phyloP scores from a whole-genome alignment of 495 filamentous ascomycete genomes.

The Aspergillus campestris region DNA sequence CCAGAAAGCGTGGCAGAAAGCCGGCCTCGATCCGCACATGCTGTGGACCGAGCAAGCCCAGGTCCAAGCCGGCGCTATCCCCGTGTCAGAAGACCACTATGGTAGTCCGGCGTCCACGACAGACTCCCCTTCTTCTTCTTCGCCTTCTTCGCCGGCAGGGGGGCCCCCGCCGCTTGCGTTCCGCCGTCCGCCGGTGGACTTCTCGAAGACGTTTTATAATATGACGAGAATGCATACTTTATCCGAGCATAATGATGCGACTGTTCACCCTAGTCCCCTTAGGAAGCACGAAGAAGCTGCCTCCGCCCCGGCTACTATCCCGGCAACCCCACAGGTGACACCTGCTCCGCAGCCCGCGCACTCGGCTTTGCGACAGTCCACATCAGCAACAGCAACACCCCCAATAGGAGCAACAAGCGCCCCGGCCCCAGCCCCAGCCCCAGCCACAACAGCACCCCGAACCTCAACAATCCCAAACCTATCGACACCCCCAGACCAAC shows the following conservation, averaged over 20 bases:
- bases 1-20: conserved; percentile 44
- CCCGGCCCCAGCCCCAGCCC: too few relatives aligned
- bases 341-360: conserved; percentile 8
- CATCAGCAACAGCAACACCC: too few relatives aligned
- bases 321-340: conserved; percentile 3
- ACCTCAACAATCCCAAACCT: too few relatives aligned
- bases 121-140: neutral
- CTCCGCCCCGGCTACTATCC: conserved; percentile 8
- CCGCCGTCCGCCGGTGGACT: conserved; percentile 20
- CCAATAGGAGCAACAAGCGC: neutral
- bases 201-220: conserved; percentile 32
- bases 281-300: conserved; percentile 13
- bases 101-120: conserved; percentile 3
- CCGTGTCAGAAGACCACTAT: conserved; percentile 18
- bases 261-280: conserved; percentile 19
- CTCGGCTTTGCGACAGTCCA: conserved; percentile 1
- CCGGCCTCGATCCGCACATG: conserved; percentile 35
- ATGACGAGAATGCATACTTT: conserved; percentile 30
- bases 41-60: conserved; percentile 43
- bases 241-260: conserved; percentile 11
- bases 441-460: neutral
- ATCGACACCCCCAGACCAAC: conserved; percentile 13
- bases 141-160: too few relatives aligned
- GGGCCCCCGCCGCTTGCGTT: neutral
- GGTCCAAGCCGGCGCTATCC: conserved; percentile 27